A percentile compares a stretch with the other conserved stretches of the same genome.
phyloP scores from a whole-genome alignment of 805 yeast genomes.

The Ogataea chonburiensis region DNA sequence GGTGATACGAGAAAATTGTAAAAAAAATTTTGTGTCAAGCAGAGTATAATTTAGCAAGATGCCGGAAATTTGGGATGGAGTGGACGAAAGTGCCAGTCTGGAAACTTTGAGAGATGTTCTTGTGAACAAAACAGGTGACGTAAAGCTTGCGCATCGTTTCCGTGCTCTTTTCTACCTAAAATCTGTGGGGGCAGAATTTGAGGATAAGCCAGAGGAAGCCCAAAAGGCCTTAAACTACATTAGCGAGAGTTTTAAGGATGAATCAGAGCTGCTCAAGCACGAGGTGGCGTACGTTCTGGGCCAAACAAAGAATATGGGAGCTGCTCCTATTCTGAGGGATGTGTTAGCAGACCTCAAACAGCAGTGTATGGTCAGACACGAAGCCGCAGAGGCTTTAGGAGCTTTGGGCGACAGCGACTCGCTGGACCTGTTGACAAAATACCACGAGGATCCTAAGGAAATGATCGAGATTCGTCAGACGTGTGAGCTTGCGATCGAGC shows the following conservation, averaged over 20 bases:
- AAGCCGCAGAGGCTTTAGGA: constrained; percentile 98
- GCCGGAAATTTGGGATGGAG: constrained; percentile 23
- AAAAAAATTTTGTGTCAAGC: constrained; percentile 7
- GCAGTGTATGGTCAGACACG: constrained; percentile 97
- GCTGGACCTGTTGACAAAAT: constrained; percentile 61
- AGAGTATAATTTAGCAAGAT: constrained; percentile 4
- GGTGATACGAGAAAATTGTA: constrained; percentile 10
- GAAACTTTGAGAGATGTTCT: constrained; percentile 74
- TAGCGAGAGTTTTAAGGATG: constrained; percentile 76
- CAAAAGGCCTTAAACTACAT: constrained; percentile 74
- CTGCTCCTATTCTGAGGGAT: constrained; percentile 71
- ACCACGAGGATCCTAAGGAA: constrained; percentile 65
- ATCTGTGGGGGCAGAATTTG: constrained; percentile 75
- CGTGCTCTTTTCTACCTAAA: constrained; percentile 92
- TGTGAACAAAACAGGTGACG: constrained; percentile 62
- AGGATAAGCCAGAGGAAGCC: constrained; percentile 51
- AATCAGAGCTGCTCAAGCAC: constrained; percentile 89
- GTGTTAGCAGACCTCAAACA: constrained; percentile 68
- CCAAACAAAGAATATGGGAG: constrained; percentile 80
- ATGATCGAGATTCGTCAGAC: constrained; percentile 90
- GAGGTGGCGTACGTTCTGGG: constrained; percentile 98
- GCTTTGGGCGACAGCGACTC: constrained; percentile 85
- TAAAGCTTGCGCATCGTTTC: constrained; percentile 81
- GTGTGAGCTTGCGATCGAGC: constrained; percentile 93
- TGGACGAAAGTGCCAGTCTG: constrained; percentile 37